These are phyloP conservation scores for Euphorbia pulcherrima DNA, from an alignment of 345 rosid genomes.

Conservation along the genomic window DNA sequence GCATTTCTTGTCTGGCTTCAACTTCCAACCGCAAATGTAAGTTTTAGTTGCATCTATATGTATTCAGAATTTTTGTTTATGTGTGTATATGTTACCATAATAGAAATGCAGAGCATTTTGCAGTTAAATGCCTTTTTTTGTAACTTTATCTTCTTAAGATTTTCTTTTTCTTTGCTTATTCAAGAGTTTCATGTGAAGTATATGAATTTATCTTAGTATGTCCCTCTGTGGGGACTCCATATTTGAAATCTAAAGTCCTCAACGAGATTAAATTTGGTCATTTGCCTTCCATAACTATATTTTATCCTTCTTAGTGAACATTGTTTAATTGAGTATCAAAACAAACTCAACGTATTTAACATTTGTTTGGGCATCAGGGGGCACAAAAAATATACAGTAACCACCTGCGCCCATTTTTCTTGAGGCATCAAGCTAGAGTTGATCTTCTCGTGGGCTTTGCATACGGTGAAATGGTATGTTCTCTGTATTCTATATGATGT, in stretches of 20 bases:
- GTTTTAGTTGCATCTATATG: neutral
- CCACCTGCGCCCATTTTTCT: constrained; percentile 57
- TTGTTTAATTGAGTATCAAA: neutral
- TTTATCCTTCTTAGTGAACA: neutral
- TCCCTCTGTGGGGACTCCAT: neutral
- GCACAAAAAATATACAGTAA: constrained; percentile 52
- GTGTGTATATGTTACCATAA: neutral
- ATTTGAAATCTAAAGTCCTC: neutral
- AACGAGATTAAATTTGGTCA: neutral
- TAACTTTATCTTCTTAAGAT: neutral
- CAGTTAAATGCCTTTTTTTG: neutral
- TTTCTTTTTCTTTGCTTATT: neutral
- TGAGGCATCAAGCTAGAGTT: constrained; percentile 49
- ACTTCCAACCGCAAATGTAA: constrained; percentile 41
- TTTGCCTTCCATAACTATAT: neutral
- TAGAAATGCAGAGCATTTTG: neutral
- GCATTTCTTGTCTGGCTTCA: constrained; percentile 73
- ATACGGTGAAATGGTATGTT: constrained; percentile 42
- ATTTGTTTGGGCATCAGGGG: constrained; percentile 33
- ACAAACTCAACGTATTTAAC: neutral
- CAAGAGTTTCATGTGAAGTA: neutral
- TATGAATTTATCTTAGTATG: neutral
- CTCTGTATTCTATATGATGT: neutral
- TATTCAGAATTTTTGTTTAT: too few relatives aligned
- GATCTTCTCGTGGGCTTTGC: constrained; percentile 43